A percentile compares a stretch with the other conserved stretches of the same genome.
Evolutionary conservation across 2,329 filamentous ascomycete species (phyloP).

Genomic region (Exserohilum turcica): DNA sequence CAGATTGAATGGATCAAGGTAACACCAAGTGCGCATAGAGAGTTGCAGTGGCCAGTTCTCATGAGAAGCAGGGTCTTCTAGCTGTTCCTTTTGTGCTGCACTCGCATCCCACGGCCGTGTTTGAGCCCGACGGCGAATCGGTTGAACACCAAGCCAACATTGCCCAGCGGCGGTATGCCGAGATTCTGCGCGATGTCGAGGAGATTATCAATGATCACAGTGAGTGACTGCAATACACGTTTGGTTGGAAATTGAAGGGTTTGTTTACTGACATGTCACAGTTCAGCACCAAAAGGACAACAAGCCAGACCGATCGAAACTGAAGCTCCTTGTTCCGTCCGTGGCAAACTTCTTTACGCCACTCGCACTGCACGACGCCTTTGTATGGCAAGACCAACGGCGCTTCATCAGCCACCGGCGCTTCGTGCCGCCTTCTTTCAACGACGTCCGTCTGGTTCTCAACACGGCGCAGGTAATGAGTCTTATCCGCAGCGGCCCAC

Average conservation of each 20-base stretch:
- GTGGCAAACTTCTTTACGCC: constrained; percentile 94
- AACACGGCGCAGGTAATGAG: constrained; percentile 96
- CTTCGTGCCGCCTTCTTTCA: constrained; percentile 96
- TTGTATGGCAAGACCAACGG: constrained; percentile 84
- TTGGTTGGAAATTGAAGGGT: not conserved
- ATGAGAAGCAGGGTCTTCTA: constrained; percentile 59
- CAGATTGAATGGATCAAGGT: constrained; percentile 91
- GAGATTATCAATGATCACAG: constrained; percentile 90
- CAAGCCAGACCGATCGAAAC: constrained; percentile 76
- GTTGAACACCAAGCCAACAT: constrained; percentile 76
- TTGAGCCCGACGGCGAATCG: constrained; percentile 69
- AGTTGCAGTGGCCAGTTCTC: not conserved
- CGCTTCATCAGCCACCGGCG: constrained; percentile 87
- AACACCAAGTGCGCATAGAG: constrained; percentile 7
- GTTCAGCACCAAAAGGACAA: constrained; percentile 72
- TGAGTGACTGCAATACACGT: constrained; percentile 47
- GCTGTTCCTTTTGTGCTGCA: constrained; percentile 96
- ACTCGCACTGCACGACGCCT: constrained; percentile 84
- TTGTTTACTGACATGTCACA: constrained; percentile 44
- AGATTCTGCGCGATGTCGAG: constrained; percentile 95
- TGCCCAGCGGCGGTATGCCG: constrained; percentile 85
- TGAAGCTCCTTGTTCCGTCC: constrained; percentile 87
- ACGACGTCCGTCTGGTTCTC: constrained; percentile 88
- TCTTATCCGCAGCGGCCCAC: constrained; percentile 71
- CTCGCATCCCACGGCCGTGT: constrained; percentile 88